Evolutionary conservation across 176 grass and related monocot genomes (phyloP).

Genomic region (Stipa capillata): DNA sequence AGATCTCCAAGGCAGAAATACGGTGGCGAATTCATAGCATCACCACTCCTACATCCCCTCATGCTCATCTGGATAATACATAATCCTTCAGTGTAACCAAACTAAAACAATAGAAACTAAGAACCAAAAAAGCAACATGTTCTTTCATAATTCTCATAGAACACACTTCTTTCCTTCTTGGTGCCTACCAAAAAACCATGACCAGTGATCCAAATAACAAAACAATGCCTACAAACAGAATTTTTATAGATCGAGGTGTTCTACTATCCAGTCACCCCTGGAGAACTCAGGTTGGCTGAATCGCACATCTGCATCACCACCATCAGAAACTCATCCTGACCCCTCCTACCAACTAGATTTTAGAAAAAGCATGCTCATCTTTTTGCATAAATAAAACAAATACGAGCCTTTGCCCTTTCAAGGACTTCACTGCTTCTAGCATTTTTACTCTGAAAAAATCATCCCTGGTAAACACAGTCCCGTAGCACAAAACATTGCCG

Average conservation of each 20-base stretch:
- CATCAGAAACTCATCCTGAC: not conserved
- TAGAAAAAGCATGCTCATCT: not conserved
- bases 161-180: not conserved
- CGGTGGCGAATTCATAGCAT: constrained; percentile 21
- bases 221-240: not conserved
- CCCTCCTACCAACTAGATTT: not conserved
- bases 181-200: not conserved
- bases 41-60: constrained; percentile 47
- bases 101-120: not conserved
- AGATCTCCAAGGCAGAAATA: constrained; percentile 69
- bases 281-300: not conserved
- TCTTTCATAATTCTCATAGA: not conserved
- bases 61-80: constrained; percentile 31
- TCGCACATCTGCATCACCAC: not conserved
- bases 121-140: not conserved
- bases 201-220: not conserved
- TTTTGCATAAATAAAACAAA: not conserved
- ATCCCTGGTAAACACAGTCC: not conserved
- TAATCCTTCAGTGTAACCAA: not conserved
- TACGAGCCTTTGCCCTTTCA: not conserved
- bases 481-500: not conserved
- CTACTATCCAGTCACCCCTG: not conserved
- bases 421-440: not conserved
- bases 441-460: not conserved
- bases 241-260: not conserved